phyloP scores from a whole-genome alignment of 2,329 filamentous ascomycete genomes.

The Fusarium sp. region DNA sequence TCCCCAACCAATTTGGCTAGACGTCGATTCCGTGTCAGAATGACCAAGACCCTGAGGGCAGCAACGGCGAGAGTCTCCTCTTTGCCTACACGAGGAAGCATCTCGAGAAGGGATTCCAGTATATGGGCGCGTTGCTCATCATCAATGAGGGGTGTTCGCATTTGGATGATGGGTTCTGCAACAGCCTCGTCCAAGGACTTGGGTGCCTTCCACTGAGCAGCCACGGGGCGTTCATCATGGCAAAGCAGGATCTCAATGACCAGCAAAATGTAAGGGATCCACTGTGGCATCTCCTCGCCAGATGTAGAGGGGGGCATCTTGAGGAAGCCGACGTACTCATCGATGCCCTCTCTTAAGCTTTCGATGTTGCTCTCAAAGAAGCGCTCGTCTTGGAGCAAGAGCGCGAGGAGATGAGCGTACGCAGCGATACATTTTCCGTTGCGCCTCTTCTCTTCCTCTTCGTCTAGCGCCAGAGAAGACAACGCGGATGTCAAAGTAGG shows the following conservation, averaged over 20 bases:
- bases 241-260: constrained; percentile 92
- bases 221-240: constrained; percentile 84
- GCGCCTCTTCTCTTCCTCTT: constrained; percentile 75
- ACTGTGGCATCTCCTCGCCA: constrained; percentile 85
- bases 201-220: constrained; percentile 77
- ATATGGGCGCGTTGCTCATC: constrained; percentile 76
- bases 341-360: constrained; percentile 81
- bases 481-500: constrained; percentile 87
- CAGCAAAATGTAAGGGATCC: constrained; percentile 90
- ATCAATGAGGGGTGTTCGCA: constrained; percentile 66
- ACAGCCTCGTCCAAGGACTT: constrained; percentile 61
- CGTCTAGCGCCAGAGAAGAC: constrained; percentile 73
- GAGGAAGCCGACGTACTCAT: constrained; percentile 82
- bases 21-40: constrained; percentile 83
- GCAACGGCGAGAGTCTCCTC: constrained; percentile 88
- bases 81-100: constrained; percentile 88
- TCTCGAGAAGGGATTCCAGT: constrained; percentile 81
- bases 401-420: constrained; percentile 89
- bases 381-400: constrained; percentile 83
- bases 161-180: constrained; percentile 70
- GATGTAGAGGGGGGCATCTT: constrained; percentile 75
- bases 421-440: constrained; percentile 77
- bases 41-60: constrained; percentile 84
- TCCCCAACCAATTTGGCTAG: constrained; percentile 83
- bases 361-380: constrained; percentile 85